A percentile compares a stretch with the other conserved stretches of the same genome.
These are phyloP conservation scores for Fusarium temperatum DNA, from an alignment of 2,329 filamentous ascomycete species.

Conservation along the genomic window DNA sequence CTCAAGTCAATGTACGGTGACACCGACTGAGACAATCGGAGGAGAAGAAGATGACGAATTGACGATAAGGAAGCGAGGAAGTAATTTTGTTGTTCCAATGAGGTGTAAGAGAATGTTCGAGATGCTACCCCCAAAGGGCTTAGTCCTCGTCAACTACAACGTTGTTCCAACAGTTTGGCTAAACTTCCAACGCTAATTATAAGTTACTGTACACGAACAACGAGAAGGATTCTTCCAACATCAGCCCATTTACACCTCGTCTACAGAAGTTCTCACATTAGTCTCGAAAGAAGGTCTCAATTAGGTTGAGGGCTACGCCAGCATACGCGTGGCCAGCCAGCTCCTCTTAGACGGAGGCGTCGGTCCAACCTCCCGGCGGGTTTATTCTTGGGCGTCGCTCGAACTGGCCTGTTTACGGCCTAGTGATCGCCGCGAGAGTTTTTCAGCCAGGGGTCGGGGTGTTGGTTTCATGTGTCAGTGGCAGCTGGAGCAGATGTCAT, in stretches of 20 bases:
- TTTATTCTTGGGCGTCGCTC: conserved; percentile 32
- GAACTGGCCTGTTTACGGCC: conserved; percentile 19
- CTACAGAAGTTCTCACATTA: conserved; percentile 13
- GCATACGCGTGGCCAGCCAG: conserved; percentile 37
- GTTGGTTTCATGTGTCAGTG: conserved; percentile 25
- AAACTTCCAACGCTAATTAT: neutral
- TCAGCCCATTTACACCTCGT: conserved; percentile 1
- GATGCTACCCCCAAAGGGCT: neutral
- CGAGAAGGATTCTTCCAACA: neutral
- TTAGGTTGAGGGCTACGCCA: conserved; percentile 29
- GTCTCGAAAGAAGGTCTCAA: neutral
- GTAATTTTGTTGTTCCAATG: neutral
- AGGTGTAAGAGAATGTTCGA: neutral
- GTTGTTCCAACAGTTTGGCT: neutral
- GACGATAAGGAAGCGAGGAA: neutral
- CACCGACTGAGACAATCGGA: neutral
- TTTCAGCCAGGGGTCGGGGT: conserved; percentile 15
- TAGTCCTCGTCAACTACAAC: neutral
- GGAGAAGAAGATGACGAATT: neutral
- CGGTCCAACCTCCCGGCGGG: conserved; percentile 11
- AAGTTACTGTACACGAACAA: neutral
- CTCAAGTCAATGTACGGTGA: neutral
- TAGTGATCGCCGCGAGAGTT: conserved; percentile 32
- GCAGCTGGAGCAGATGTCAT: conserved; percentile 1
- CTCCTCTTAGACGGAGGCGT: conserved; percentile 3